Evolutionary conservation across 2,329 filamentous ascomycete genomes (phyloP).

Genomic region (Pseudopithomyces chartarum): DNA sequence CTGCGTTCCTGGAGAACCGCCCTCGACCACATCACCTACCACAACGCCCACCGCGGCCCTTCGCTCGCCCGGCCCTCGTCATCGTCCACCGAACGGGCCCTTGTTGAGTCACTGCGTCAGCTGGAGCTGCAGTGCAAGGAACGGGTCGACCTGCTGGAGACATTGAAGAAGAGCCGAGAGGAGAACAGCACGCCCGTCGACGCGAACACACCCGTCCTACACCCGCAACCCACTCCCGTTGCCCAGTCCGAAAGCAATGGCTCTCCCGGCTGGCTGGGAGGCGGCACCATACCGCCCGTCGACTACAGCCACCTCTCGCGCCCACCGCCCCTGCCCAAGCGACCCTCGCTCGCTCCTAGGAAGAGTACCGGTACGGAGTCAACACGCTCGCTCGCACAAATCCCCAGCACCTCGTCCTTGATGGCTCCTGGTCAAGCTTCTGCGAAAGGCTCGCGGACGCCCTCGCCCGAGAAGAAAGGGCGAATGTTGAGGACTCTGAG

Average conservation of each 20-base stretch:
- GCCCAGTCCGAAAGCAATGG: slow-evolving; percentile 17
- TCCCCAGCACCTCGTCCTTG: slow-evolving; percentile 30
- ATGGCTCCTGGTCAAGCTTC: slow-evolving; percentile 38
- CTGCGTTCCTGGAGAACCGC: slow-evolving; percentile 88
- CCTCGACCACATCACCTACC: slow-evolving; percentile 85
- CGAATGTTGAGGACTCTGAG: slow-evolving; percentile 62
- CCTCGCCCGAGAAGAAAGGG: slow-evolving; percentile 66
- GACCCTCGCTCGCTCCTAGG: slow-evolving; percentile 54
- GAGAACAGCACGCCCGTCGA: slow-evolving; percentile 49
- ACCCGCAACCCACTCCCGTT: slow-evolving; percentile 23
- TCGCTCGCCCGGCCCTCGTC: slow-evolving; percentile 71
- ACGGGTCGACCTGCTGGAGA: slow-evolving; percentile 84
- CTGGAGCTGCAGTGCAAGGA: slow-evolving; percentile 93
- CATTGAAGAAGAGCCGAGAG: slow-evolving; percentile 69
- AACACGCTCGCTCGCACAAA: slow-evolving; percentile 27
- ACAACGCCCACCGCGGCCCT: slow-evolving; percentile 76
- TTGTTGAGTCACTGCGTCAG: slow-evolving; percentile 79
- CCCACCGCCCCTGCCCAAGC: slow-evolving; percentile 61
- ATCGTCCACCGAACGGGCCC: slow-evolving; percentile 81
- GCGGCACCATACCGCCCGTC: slow-evolving; percentile 80
- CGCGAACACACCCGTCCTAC: slow-evolving; percentile 28
- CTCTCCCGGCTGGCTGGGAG: slow-evolving; percentile 67
- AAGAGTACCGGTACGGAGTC: slow-evolving; percentile 49
- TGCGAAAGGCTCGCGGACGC: slow-evolving; percentile 58
- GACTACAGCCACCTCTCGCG: slow-evolving; percentile 82